Conservation (phyloP, 352 stramenopile species). For the Saprolegnia diclina region DNA sequence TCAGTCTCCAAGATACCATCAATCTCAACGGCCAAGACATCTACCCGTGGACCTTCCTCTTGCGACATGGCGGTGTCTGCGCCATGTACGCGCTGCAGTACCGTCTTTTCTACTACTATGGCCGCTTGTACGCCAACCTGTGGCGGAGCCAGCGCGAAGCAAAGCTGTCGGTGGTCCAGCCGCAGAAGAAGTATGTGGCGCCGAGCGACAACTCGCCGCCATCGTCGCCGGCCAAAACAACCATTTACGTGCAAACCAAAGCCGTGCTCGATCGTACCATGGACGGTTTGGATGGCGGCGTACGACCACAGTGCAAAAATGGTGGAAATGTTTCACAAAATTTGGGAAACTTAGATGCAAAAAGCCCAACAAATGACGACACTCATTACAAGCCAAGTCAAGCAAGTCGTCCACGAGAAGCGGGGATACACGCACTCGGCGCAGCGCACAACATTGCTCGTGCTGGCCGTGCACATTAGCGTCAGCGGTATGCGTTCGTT, state of each 20-base stretch:
- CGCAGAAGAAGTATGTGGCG: neutral
- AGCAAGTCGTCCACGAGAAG: constrained; percentile 32
- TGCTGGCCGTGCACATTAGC: constrained; percentile 64
- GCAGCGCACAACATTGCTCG: constrained; percentile 59
- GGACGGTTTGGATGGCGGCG: no score
- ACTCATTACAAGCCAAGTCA: neutral
- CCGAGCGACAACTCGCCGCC: neutral
- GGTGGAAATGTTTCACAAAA: neutral
- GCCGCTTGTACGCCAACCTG: constrained; percentile 45
- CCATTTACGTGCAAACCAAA: constrained; percentile 9
- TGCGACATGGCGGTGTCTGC: constrained; percentile 62
- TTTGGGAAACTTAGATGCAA: no score
- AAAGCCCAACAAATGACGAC: no score
- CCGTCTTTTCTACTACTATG: constrained; percentile 62
- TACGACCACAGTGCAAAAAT: neutral
- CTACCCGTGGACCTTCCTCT: constrained; percentile 41
- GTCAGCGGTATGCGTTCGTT: constrained; percentile 33
- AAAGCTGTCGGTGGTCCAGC: neutral
- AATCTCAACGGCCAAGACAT: constrained; percentile 19
- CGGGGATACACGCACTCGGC: constrained; percentile 67
- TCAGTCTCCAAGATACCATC: constrained; percentile 66
- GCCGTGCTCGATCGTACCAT: neutral
- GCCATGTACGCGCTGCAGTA: constrained; percentile 47
- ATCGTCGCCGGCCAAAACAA: neutral
- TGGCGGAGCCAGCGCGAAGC: constrained; percentile 2